Conservation (phyloP, 345 rosid species). For the Tarenaya hassleriana region DNA sequence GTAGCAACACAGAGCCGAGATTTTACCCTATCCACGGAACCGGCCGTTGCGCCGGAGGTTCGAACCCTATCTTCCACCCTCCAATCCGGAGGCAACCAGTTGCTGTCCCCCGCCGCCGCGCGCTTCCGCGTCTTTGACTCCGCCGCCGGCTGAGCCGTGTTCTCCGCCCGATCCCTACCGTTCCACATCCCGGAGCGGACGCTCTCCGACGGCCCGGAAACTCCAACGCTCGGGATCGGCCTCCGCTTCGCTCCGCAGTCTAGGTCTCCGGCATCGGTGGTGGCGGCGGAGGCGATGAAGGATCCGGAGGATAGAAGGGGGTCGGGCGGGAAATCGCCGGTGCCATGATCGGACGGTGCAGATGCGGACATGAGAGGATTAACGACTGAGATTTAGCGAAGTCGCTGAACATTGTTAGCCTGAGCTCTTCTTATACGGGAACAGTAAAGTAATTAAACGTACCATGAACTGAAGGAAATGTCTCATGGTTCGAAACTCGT, state of each 20-base stretch:
- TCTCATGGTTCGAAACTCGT: no score
- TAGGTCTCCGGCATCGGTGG: conserved; percentile 24
- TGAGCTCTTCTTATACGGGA: no score
- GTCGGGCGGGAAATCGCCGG: conserved; percentile 34
- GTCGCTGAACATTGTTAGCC: no score
- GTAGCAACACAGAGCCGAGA: conserved; percentile 7
- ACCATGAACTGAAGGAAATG: no score
- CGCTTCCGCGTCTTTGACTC: conserved; percentile 26
- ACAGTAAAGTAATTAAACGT: no score
- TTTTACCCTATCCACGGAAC: conserved; percentile 58
- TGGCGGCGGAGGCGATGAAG: conserved; percentile 30
- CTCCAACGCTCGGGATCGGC: conserved; percentile 6
- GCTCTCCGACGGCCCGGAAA: background rate
- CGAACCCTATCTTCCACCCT: conserved; percentile 61
- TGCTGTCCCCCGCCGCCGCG: conserved; percentile 20
- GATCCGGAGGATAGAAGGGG: conserved; percentile 41
- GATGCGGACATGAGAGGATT: no score
- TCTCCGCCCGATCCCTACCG: conserved; percentile 19
- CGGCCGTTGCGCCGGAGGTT: conserved; percentile 71
- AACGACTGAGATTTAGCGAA: no score
- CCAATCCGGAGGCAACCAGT: conserved; percentile 76
- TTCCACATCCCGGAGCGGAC: conserved; percentile 4
- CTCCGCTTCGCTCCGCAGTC: conserved; percentile 2
- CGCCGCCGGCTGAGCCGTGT: conserved; percentile 3
- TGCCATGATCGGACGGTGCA: no score